Base-by-base conservation (phyloP, 805 yeast species). In the Candida coquimbonensis region DNA sequence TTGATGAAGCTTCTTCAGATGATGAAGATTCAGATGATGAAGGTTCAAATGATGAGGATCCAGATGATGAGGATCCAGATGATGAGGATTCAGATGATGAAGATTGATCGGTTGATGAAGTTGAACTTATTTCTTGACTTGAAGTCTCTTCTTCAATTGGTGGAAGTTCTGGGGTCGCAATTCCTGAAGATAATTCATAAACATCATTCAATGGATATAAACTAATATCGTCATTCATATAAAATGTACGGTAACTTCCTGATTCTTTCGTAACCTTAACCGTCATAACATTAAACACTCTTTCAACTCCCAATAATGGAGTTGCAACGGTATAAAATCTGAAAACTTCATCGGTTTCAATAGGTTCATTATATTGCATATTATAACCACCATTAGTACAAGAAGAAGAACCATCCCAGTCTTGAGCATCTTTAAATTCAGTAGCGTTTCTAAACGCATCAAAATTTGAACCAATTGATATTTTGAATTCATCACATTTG, bases 361-460 rank as follows among this genome's bases (percentile, higher is more conserved):
- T 38, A 5, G 21, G 21, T 7, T 16, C 16, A 17, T 11, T 38
- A 17, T 27, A 38, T 17, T 17, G 7, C 32, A 38, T 27, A 27
- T 27, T 11, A 17, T 25, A 38, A 16, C 17, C 34, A 16, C 25
- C 34, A 27, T 9, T 21, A 27, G 16, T 24, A 27, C 40, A 38
- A 11, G 38, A 16, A 12, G 42, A 27, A 8, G 40, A 25, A 11
- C 21, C 35, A 19, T 35, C 33, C 39, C 31, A 35, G 13, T 31
- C 12, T 17, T 14, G 5, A n/a, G 47, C 44, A 9, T 19, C 41
- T 29, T 29, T 38, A 17, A 29, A 25, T 4, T 17, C 24, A 8
- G 47, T 47, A 4, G 46, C 39, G 24, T 43, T 46, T 21, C 42
- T 43, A 29, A 46, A 43, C 5, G n/a, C n/a, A 36, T 46, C 49